Percentiles rank a stretch among this genome's conserved stretches.
Evolutionary conservation across 257 asterid species (phyloP).

Genomic region (Nicotiana obtusifolia): DNA sequence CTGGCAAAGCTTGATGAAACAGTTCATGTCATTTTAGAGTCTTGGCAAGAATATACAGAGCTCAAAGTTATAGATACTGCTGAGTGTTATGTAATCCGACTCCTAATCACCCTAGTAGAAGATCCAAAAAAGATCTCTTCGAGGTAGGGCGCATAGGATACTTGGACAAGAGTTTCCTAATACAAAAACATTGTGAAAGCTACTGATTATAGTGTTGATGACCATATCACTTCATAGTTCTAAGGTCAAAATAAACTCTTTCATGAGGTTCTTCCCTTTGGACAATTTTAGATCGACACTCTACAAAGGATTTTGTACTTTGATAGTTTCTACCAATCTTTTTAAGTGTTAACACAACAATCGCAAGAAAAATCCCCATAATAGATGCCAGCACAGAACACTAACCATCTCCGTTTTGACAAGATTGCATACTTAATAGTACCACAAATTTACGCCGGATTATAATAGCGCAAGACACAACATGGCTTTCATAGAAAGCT

Average conservation of each 20-base stretch:
- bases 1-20: not conserved
- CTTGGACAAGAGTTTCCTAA: not conserved
- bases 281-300: too few species aligned
- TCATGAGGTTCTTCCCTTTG: too few species aligned
- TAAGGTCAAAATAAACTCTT: too few species aligned
- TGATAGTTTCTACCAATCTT: not conserved
- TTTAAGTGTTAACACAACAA: not conserved
- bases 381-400: not conserved
- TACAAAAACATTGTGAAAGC: not conserved
- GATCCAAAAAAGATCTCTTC: not conserved
- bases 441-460: not conserved
- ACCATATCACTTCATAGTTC: not conserved
- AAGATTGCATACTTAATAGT: not conserved
- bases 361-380: not conserved
- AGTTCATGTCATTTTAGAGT: not conserved
- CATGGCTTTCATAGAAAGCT: not conserved
- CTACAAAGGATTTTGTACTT: not conserved
- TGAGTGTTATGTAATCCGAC: not conserved
- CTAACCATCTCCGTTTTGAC: not conserved
- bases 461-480: not conserved
- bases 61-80: not conserved
- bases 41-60: not conserved
- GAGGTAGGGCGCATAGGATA: not conserved
- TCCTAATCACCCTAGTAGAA: not conserved
- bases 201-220: not conserved